These are phyloP conservation scores for Geranium rotundifolium DNA, from an alignment of 345 rosid species.

Conservation along the genomic window DNA sequence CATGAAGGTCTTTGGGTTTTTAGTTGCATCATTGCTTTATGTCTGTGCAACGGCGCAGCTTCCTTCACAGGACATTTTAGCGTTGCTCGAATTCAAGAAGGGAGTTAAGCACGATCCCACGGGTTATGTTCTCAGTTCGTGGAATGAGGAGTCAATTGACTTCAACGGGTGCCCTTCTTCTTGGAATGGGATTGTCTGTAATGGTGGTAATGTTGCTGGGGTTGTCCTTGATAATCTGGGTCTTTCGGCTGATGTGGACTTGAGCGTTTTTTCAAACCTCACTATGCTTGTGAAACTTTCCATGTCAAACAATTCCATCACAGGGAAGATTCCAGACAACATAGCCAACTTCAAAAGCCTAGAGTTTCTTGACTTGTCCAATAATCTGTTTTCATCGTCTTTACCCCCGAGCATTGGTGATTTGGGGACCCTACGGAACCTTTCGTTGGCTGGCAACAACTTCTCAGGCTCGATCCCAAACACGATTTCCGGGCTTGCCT, in stretches of 20 bases:
- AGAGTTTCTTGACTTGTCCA: slow-evolving; percentile 67
- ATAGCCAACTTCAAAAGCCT: slow-evolving; percentile 60
- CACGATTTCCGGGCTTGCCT: slow-evolving; percentile 49
- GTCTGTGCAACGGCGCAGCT: slow-evolving; percentile 68
- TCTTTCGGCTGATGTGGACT: slow-evolving; percentile 68
- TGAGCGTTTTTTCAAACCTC: slow-evolving; percentile 70
- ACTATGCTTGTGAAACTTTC: slow-evolving; percentile 85
- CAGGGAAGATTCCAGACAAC: slow-evolving; percentile 54
- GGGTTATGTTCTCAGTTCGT: slow-evolving; percentile 82
- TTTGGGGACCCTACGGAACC: slow-evolving; percentile 52
- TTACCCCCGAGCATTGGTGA: slow-evolving; percentile 59
- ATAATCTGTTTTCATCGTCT: slow-evolving; percentile 56
- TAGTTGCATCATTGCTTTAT: slow-evolving; percentile 32
- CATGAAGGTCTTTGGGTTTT: slow-evolving; percentile 44
- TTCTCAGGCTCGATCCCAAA: slow-evolving; percentile 75
- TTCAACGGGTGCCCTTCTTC: slow-evolving; percentile 95
- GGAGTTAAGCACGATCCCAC: slow-evolving; percentile 92
- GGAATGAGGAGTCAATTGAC: slow-evolving; percentile 94
- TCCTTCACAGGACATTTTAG: slow-evolving; percentile 92
- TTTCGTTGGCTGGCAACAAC: slow-evolving; percentile 79
- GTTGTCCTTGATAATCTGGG: slow-evolving; percentile 72
- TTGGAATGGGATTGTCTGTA: slow-evolving; percentile 94
- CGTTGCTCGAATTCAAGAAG: slow-evolving; percentile 90
- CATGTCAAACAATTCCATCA: slow-evolving; percentile 75
- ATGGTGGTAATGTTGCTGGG: slow-evolving; percentile 82